These are phyloP conservation scores for Erysimum cheiranthoides DNA, from an alignment of 345 rosid genomes.

Conservation along the genomic window DNA sequence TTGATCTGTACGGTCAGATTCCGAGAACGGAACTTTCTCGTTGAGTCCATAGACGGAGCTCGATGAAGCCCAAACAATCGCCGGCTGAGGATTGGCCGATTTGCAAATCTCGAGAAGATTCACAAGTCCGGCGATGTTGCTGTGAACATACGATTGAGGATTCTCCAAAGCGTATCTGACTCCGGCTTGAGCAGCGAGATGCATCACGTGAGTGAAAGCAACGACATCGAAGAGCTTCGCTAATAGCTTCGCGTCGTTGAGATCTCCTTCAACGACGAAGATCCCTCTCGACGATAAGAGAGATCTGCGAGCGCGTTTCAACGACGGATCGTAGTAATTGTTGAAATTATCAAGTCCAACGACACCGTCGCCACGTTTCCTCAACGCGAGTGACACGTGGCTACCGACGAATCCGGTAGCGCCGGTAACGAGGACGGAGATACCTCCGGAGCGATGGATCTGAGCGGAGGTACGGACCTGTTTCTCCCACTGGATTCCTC, in stretches of 20 bases:
- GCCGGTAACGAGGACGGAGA: slow-evolving; percentile 81
- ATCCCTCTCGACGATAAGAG: slow-evolving; percentile 54
- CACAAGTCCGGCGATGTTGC: slow-evolving; percentile 78
- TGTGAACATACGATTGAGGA: slow-evolving; percentile 72
- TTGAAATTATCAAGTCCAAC: slow-evolving; percentile 82
- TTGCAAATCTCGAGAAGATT: slow-evolving; percentile 72
- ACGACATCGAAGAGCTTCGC: slow-evolving; percentile 75
- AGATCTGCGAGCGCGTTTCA: slow-evolving; percentile 59
- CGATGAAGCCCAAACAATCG: slow-evolving; percentile 84
- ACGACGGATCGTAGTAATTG: slow-evolving; percentile 72
- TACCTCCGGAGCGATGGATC: slow-evolving; percentile 70
- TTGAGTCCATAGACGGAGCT: slow-evolving; percentile 86
- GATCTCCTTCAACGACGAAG: slow-evolving; percentile 69
- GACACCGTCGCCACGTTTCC: slow-evolving; percentile 81
- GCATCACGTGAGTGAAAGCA: slow-evolving; percentile 85
- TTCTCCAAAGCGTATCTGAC: slow-evolving; percentile 83
- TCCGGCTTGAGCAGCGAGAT: slow-evolving; percentile 91
- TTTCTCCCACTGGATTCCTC: slow-evolving; percentile 83
- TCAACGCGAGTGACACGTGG: slow-evolving; percentile 67
- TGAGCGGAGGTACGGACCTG: slow-evolving; percentile 68
- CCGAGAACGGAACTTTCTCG: slow-evolving; percentile 73
- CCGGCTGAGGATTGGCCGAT: slow-evolving; percentile 78
- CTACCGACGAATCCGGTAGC: slow-evolving; percentile 83
- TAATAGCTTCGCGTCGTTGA: slow-evolving; percentile 65
- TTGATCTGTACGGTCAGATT: slow-evolving; percentile 69